Percentiles rank a stretch among this genome's conserved stretches.
Conservation (phyloP, 805 yeast species). For the Zygosaccharomyces pseudorouxii region DNA sequence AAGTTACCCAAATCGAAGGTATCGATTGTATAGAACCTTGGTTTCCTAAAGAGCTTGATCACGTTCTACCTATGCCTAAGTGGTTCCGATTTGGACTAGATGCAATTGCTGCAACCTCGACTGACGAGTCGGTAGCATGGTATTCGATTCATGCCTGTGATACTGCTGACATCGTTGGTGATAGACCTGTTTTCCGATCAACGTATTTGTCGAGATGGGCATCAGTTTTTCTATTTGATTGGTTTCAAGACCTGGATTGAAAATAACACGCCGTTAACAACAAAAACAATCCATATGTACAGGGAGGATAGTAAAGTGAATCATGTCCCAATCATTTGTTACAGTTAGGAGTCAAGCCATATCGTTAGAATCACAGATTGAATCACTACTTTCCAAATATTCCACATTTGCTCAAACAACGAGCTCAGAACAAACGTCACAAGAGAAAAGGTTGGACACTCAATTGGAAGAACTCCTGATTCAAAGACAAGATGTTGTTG, state of each 20-base stretch:
- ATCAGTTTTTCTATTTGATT: conserved; percentile 19
- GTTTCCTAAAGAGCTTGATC: conserved; percentile 14
- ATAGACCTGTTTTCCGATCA: conserved; percentile 1
- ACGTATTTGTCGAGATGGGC: conserved; percentile 28
- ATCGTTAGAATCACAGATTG: conserved; percentile 66
- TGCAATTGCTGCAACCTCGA: conserved; percentile 7
- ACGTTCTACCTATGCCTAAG: conserved; percentile 4
- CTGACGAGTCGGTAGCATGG: conserved; percentile 18
- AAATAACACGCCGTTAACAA: not conserved
- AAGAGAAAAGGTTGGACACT: conserved; percentile 43
- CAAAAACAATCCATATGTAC: not conserved
- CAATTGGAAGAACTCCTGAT: conserved; percentile 50
- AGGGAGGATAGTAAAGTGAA: not conserved
- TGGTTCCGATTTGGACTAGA: conserved; percentile 17
- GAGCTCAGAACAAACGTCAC: conserved; percentile 43
- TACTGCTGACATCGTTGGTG: conserved; percentile 26
- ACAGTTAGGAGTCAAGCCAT: conserved; percentile 67
- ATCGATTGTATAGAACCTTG: conserved; percentile 8
- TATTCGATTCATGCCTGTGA: conserved; percentile 30
- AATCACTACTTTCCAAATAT: conserved; percentile 46
- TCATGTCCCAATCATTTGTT: conserved; percentile 42
- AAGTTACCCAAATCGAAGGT: not conserved
- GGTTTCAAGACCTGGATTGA: conserved; percentile 9
- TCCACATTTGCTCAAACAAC: conserved; percentile 53
- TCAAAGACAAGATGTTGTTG: conserved; percentile 51